Percentiles rank a stretch among this genome's conserved stretches.
Evolutionary conservation across 78 protist genomes (phyloP).

Genomic region (Dictyostelium discoideum): DNA sequence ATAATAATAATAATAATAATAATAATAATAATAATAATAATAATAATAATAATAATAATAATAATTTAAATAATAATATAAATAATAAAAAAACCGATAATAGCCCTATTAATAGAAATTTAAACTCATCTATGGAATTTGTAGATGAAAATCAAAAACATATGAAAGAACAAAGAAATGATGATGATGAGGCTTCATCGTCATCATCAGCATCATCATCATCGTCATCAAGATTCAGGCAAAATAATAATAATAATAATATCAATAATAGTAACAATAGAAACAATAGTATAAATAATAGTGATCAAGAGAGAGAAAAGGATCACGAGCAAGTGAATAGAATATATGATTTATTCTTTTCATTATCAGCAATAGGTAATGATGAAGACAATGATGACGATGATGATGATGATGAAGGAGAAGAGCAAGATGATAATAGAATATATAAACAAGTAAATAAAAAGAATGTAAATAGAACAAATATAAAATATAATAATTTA

Average conservation of each 20-base stretch:
- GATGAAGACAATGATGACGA: not conserved
- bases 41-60: not conserved
- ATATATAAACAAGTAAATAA: not conserved
- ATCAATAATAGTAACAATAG: not conserved
- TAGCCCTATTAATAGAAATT: not conserved
- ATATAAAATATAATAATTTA: not conserved
- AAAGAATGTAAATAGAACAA: not conserved
- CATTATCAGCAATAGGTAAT: not conserved
- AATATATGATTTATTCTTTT: slow-evolving; percentile 8
- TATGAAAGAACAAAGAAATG: not conserved
- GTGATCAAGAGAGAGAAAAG: not conserved
- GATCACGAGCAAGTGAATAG: not conserved
- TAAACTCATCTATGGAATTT: not conserved
- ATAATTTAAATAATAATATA: not conserved
- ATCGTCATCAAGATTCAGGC: not conserved
- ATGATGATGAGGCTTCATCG: not conserved
- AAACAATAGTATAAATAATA: not conserved
- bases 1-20: not conserved
- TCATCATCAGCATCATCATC: not conserved
- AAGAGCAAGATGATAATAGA: not conserved
- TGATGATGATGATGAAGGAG: not conserved
- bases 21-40: not conserved
- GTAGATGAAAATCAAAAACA: not conserved
- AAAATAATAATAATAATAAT: not conserved
- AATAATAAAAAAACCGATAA: not conserved